Base-by-base conservation (phyloP, 768 basidiomycete genomes). In the Pleurotus giganteus region DNA sequence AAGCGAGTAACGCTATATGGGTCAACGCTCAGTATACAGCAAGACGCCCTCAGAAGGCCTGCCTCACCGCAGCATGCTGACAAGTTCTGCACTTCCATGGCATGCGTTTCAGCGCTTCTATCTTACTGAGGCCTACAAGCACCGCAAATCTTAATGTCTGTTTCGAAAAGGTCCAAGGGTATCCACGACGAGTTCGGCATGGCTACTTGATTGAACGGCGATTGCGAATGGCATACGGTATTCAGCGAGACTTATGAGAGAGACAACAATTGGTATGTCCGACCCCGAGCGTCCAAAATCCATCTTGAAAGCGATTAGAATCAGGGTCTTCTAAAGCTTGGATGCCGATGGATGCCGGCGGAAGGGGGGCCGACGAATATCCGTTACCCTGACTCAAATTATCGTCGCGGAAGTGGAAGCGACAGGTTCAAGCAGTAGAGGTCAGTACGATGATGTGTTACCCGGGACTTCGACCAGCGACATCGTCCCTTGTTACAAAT, bases 191-290 rank as follows among this genome's bases (percentile, higher is more conserved):
- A 41, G 39, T 11, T 13, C 39, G 39, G 39, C 12, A 19, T n/a
- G 46, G 46, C n/a, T 29, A 47, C 46, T 47, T 47, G 46, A 28
- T 47, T n/a, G 46, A 47, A 47, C 46, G 46, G 46, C 46, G 46
- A 47, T 15, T 47, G 28, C 46, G n/a, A 15, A 15, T n/a, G 31
- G 23, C 46, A 47, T 47, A 47, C 29, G 46, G 46, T 17, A 13
- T 9, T 32, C 13, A 3, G 4, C 27, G 17, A 32, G 46, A 32
- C 17, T 28, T 7, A 17, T 41, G 39, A 41, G 39, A 19, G 39
- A 41, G 19, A n/a, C n/a, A n/a, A n/a, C n/a, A n/a, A n/a, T n/a
- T n/a, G n/a, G n/a, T n/a, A n/a, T n/a, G n/a, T n/a, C n/a, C n/a
- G n/a, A n/a, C n/a, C n/a, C n/a, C n/a, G n/a, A n/a, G 12, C 39